Conservation (phyloP, 2,329 filamentous ascomycete species). For the Xylariaceae sp. region DNA sequence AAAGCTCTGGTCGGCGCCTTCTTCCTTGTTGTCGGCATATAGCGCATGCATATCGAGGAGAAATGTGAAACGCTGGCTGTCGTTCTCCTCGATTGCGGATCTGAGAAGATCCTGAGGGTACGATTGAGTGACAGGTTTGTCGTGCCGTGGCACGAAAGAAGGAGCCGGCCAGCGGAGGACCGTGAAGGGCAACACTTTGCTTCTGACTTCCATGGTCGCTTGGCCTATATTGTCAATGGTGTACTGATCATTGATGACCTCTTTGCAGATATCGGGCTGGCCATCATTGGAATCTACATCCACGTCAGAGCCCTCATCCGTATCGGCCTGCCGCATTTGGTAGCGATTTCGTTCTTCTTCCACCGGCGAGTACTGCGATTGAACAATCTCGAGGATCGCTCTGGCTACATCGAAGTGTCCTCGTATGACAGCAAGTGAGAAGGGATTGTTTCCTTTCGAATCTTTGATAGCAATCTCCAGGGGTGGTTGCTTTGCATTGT, state of each 20-base stretch:
- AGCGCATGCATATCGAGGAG: slow-evolving; percentile 51
- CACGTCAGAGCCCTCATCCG: slow-evolving; percentile 33
- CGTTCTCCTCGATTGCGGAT: slow-evolving; percentile 48
- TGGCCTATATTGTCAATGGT: slow-evolving; percentile 73
- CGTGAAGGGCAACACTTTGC: slow-evolving; percentile 48
- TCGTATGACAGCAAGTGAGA: slow-evolving; percentile 61
- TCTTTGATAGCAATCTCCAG: slow-evolving; percentile 60
- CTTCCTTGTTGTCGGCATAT: slow-evolving; percentile 37
- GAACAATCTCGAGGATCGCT: slow-evolving; percentile 63
- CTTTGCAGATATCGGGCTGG: slow-evolving; percentile 43
- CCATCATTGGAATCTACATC: slow-evolving; percentile 33
- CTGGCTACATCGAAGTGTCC: slow-evolving; percentile 60
- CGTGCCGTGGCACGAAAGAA: slow-evolving; percentile 33
- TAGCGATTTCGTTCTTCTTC: slow-evolving; percentile 49
- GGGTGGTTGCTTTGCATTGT: slow-evolving; percentile 49
- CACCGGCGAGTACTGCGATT: slow-evolving; percentile 59
- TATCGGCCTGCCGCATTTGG: slow-evolving; percentile 37
- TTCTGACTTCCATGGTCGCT: slow-evolving; percentile 63
- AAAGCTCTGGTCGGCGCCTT: slow-evolving; percentile 31
- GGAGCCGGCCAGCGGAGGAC: slow-evolving; percentile 43
- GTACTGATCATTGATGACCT: slow-evolving; percentile 60
- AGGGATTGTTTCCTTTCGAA: slow-evolving; percentile 48
- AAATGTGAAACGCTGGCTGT: slow-evolving; percentile 49
- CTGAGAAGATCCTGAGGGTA: slow-evolving; percentile 32
- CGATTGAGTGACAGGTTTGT: slow-evolving; percentile 23